Conservation (phyloP, 352 stramenopile species). For the Phytophthora litchii region DNA sequence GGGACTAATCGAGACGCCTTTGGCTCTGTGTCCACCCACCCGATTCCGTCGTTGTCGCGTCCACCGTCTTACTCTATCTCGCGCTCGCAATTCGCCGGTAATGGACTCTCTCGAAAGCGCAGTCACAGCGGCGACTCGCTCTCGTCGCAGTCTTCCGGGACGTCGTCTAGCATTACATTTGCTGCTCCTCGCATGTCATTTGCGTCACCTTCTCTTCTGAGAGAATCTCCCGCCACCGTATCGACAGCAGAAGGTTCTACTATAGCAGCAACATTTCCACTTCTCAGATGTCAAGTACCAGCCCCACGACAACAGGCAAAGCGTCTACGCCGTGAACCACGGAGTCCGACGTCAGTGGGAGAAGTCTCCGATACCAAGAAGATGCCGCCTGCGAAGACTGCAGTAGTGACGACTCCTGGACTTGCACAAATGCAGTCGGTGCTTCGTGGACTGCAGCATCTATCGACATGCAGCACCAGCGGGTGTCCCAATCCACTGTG, state of each 20-base stretch:
- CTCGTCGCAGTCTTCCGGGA: neutral
- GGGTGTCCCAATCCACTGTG: conserved; percentile 61
- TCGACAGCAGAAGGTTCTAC: neutral
- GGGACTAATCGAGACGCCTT: conserved; percentile 40
- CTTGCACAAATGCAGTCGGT: conserved; percentile 64
- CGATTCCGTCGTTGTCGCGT: conserved; percentile 19
- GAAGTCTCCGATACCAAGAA: conserved; percentile 42
- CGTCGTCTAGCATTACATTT: conserved; percentile 1
- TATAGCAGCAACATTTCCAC: conserved; percentile 1
- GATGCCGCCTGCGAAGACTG: conserved; percentile 17
- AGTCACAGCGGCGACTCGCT: conserved; percentile 20
- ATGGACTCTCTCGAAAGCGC: conserved; percentile 26
- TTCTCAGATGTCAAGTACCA: conserved; percentile 24
- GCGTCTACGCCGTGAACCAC: conserved; percentile 39
- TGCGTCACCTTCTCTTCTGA: neutral
- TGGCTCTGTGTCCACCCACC: conserved; percentile 17
- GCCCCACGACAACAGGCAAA: conserved; percentile 24
- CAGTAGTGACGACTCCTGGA: conserved; percentile 25
- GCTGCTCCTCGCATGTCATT: conserved; percentile 6
- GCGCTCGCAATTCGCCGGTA: conserved; percentile 24
- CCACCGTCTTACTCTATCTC: conserved; percentile 29
- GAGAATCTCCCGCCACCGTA: neutral
- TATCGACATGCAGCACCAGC: conserved; percentile 35
- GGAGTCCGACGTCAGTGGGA: conserved; percentile 54
- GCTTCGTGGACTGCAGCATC: conserved; percentile 54